Evolutionary conservation across 257 asterid genomes (phyloP).

Genomic region (Marsdenia floribunda): DNA sequence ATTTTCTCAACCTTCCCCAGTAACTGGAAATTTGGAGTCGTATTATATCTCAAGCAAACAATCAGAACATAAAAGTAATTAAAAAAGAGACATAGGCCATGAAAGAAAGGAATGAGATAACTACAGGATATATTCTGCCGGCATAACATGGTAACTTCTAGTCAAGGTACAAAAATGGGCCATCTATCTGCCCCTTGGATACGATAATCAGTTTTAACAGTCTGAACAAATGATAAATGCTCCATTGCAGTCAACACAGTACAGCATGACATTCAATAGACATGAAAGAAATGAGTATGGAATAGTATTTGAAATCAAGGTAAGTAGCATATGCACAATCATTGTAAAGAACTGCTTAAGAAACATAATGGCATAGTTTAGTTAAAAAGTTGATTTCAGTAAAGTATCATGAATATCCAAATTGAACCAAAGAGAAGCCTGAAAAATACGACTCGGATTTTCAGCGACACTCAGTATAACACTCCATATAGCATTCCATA

Average conservation of each 20-base stretch:
- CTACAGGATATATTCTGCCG: neutral
- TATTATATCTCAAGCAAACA: neutral
- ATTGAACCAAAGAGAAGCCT: neutral
- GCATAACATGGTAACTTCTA: neutral
- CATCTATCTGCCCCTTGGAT: neutral
- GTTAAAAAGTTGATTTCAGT: neutral
- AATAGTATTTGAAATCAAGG: neutral
- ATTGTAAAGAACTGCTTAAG: neutral
- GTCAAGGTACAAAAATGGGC: neutral
- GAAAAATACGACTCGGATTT: neutral
- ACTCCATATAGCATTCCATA: too few relatives aligned
- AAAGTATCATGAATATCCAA: neutral
- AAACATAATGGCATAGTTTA: neutral
- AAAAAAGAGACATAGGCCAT: neutral
- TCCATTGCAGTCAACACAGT: neutral
- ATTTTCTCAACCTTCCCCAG: neutral
- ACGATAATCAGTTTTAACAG: neutral
- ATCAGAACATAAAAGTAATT: neutral
- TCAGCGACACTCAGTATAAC: too few relatives aligned
- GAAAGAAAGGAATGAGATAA: neutral
- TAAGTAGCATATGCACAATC: neutral
- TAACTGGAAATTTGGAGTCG: neutral
- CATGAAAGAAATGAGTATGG: neutral
- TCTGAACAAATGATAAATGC: too few relatives aligned
- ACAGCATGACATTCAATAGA: neutral